Base-by-base conservation (phyloP, 2,329 filamentous ascomycete species). In the Cladosporium sphaerospermum region DNA sequence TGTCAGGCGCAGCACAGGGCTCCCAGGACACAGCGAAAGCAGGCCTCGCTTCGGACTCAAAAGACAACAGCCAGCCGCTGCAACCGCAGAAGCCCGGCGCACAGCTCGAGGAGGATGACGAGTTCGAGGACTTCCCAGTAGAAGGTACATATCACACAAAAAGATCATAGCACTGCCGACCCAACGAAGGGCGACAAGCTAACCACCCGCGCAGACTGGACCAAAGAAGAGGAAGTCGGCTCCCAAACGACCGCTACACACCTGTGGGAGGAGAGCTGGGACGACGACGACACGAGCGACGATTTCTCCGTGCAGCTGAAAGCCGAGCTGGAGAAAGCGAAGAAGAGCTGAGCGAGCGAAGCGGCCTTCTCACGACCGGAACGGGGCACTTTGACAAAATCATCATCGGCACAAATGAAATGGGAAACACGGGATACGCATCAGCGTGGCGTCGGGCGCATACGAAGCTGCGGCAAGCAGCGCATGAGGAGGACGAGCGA, bases 191-290 rank as follows among this genome's bases (percentile, higher is more conserved):
- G 16, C 18, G 33, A 16, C 13, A 47, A 8, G n/a, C 52, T 16
- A 45, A 44, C 28, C 16, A 31, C 32, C 8, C 11, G 53, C 31
- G 58, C 63, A 95, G 93, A 97, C 74, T 99, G 93, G 93, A 79
- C 85, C 50, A 85, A 90, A 71, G 89, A 96, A 68, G 91, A 96
- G 69, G 86, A 85, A 53, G 87, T 86, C 54, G 78, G 80, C 65
- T 83, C 82, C 76, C 85, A 84, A 66, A 82, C 60, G n/a, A 60
- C 55, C 8, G 67, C 60, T 53, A 67, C 84, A 70, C 91, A 97
- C 75, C 78, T 99, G 52, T 99, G 93, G 93, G 93, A 99, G 74
- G 93, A 99, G 79, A 96, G 90, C 78, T 99, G 93, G 93, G 93
- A 99, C 68, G 93, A 99, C 67, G 92, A 97, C 70, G 93, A 97